Conservation (phyloP, 2,329 filamentous ascomycete genomes). For the Dactylellina sp. region DNA sequence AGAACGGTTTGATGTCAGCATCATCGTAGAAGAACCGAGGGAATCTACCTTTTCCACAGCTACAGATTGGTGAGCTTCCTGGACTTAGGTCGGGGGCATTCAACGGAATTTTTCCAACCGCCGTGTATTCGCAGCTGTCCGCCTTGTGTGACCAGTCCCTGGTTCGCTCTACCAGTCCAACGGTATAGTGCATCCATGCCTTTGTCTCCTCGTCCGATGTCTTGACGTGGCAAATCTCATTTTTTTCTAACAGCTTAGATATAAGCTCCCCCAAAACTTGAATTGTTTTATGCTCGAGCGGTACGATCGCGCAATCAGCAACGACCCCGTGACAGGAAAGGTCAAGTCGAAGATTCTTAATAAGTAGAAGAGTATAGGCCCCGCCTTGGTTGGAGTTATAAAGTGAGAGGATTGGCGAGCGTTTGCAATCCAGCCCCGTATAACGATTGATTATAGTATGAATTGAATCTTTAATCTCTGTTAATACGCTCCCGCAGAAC, state of each 20-base stretch:
- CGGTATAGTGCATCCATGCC: constrained; percentile 56
- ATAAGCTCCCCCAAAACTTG: constrained; percentile 68
- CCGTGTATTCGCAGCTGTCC: constrained; percentile 28
- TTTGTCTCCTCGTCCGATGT: constrained; percentile 67
- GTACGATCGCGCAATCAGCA: constrained; percentile 73
- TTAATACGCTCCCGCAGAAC: constrained; percentile 30
- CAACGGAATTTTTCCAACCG: constrained; percentile 19
- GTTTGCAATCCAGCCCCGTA: constrained; percentile 48
- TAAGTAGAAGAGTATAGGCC: constrained; percentile 62
- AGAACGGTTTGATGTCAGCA: constrained; percentile 3
- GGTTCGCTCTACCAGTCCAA: constrained; percentile 37
- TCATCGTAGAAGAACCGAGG: constrained; percentile 15
- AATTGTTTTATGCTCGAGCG: constrained; percentile 72
- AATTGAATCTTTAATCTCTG: constrained; percentile 60
- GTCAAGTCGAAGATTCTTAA: constrained; percentile 71
- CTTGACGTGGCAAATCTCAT: constrained; percentile 69
- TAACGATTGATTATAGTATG: constrained; percentile 57
- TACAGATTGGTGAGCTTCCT: constrained; percentile 23
- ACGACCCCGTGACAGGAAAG: constrained; percentile 70
- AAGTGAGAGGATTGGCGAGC: constrained; percentile 54
- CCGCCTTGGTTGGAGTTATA: constrained; percentile 37
- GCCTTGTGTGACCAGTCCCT: constrained; percentile 25
- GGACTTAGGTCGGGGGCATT: constrained; percentile 3
- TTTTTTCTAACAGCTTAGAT: constrained; percentile 68
- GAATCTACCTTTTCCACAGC: constrained; percentile 44